Evolutionary conservation across 305 asterid genomes (phyloP).

Genomic region (Solanum hybrid): DNA sequence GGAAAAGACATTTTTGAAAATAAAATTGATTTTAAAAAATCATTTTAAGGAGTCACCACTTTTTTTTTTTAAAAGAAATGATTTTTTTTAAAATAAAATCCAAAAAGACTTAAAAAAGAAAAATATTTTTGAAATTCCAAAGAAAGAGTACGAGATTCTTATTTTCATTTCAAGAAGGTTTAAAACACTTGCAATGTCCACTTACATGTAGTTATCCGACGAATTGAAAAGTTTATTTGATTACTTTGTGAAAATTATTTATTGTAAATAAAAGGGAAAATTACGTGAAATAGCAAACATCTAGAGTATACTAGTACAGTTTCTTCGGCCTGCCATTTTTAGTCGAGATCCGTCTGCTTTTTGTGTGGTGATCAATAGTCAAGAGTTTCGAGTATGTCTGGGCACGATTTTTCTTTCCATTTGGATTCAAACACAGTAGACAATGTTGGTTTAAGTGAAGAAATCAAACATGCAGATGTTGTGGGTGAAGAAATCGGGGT

Average conservation of each 20-base stretch:
- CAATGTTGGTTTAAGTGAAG: not conserved
- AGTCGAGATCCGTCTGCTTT: not conserved
- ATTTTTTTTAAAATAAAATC: no score
- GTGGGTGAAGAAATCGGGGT: not conserved
- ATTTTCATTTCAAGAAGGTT: not conserved
- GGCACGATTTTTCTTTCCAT: not conserved
- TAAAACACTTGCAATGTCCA: not conserved
- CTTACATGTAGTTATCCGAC: no score
- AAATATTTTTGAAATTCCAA: not conserved
- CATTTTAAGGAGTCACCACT: not conserved
- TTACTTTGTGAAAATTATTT: not conserved
- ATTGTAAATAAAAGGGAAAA: no score
- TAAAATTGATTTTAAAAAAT: not conserved
- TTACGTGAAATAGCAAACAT: not conserved
- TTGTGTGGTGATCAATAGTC: not conserved
- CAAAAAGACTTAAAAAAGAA: not conserved
- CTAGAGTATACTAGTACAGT: not conserved
- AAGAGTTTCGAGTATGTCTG: not conserved
- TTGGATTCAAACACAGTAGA: not conserved
- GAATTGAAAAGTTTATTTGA: not conserved
- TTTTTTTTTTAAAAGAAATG: no score
- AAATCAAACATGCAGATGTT: no score
- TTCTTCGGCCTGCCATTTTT: no score
- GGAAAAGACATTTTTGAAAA: no score
- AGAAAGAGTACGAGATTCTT: not conserved